Evolutionary conservation across 2,329 filamentous ascomycete species (phyloP).

Genomic region (Pseudocercospora macadamiae): DNA sequence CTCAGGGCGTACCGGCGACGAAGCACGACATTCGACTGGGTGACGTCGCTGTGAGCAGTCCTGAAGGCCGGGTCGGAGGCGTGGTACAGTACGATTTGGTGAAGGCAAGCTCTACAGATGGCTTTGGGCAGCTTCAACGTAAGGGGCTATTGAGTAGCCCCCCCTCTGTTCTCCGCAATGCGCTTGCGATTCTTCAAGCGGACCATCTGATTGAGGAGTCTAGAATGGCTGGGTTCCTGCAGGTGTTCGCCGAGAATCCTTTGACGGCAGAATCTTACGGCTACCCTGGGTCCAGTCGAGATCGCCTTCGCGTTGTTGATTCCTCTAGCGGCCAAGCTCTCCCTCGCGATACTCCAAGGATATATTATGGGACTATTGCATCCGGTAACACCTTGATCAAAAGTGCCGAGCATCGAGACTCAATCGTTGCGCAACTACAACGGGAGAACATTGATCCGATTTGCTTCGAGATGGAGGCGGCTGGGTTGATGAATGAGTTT

Average conservation of each 20-base stretch:
- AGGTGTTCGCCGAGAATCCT: too few relatives aligned
- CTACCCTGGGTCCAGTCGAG: too few relatives aligned
- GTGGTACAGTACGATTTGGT: slow-evolving; percentile 34
- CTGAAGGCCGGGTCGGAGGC: slow-evolving; percentile 20
- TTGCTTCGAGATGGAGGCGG: slow-evolving; percentile 35
- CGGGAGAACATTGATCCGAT: slow-evolving; percentile 12
- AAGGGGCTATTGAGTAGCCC: slow-evolving; percentile 4
- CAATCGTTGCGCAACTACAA: slow-evolving; percentile 7
- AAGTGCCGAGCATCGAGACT: slow-evolving; percentile 6
- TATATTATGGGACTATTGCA: slow-evolving; percentile 33
- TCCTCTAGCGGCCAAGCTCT: neutral
- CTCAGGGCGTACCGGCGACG: neutral
- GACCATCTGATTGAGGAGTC: too few relatives aligned
- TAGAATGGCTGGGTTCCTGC: too few relatives aligned
- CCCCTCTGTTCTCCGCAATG: neutral
- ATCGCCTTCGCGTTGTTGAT: neutral
- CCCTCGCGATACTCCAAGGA: neutral
- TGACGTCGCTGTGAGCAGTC: slow-evolving; percentile 31
- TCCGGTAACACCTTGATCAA: slow-evolving; percentile 30
- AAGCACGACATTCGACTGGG: slow-evolving; percentile 27
- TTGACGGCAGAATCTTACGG: too few relatives aligned
- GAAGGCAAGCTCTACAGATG: slow-evolving; percentile 14
- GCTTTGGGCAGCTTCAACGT: slow-evolving; percentile 9
- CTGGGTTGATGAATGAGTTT: slow-evolving; percentile 29
- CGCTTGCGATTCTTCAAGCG: too few relatives aligned